Evolutionary conservation across 768 basidiomycete species (phyloP).

Genomic region (Trametes coccinea): DNA sequence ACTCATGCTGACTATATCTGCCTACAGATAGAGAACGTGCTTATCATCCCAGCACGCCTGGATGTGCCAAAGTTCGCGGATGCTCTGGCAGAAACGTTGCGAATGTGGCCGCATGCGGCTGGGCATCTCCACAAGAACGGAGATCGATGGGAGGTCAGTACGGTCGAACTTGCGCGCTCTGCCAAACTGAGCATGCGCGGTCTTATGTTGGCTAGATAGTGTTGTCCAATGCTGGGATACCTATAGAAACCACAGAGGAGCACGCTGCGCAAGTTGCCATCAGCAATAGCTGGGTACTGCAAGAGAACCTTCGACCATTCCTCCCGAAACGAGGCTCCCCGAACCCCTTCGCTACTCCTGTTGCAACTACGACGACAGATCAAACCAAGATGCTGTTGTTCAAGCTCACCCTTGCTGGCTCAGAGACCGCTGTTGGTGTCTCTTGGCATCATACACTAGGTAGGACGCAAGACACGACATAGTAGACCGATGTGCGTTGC

Average conservation of each 20-base stretch:
- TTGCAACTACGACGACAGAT: neutral
- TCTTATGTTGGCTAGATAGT: neutral
- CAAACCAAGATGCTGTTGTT: slow-evolving; percentile 23
- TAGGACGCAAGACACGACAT: slow-evolving; percentile 2
- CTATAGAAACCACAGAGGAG: neutral
- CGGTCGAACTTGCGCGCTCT: neutral
- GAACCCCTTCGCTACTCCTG: neutral
- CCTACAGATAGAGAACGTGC: slow-evolving; percentile 26
- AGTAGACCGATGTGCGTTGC: too few relatives aligned
- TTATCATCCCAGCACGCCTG: slow-evolving; percentile 12
- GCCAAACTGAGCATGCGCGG: too few relatives aligned
- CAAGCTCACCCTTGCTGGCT: slow-evolving; percentile 30
- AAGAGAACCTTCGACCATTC: slow-evolving; percentile 4
- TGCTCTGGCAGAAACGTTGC: slow-evolving; percentile 4
- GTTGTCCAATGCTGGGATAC: neutral
- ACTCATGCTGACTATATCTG: neutral
- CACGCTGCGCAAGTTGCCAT: neutral
- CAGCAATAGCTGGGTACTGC: slow-evolving; percentile 11
- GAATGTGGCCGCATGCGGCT: slow-evolving; percentile 12
- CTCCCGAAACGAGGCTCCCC: neutral
- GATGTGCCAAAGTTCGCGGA: neutral
- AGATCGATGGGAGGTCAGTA: slow-evolving; percentile 11
- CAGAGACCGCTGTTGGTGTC: slow-evolving; percentile 34
- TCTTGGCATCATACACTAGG: slow-evolving; percentile 39
- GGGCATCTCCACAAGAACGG: slow-evolving; percentile 5